phyloP scores from a whole-genome alignment of 331 rosid species.

The Spiraea crenata region DNA sequence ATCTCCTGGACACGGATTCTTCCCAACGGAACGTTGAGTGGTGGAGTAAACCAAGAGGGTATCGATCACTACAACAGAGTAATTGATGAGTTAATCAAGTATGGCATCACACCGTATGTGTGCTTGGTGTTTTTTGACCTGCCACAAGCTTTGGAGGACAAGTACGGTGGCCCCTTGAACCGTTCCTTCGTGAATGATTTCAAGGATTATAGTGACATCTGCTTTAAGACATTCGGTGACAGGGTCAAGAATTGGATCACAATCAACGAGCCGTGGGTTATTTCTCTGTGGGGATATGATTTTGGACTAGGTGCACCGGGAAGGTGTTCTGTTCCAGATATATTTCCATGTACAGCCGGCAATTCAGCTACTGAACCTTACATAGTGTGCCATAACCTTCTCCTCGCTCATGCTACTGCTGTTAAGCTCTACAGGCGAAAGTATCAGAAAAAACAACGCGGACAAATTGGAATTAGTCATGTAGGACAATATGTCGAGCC shows the following conservation, averaged over 20 bases:
- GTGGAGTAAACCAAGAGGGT: too few species aligned
- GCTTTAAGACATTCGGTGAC: too few species aligned
- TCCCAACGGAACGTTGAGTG: too few species aligned
- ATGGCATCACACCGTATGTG: too few species aligned
- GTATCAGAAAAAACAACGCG: constrained; percentile 9
- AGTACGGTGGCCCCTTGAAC: too few species aligned
- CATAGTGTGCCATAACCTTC: constrained; percentile 6
- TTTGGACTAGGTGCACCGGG: background rate
- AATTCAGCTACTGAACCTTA: constrained; percentile 18
- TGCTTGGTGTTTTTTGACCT: too few species aligned
- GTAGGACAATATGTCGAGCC: constrained; percentile 16
- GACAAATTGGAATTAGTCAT: constrained; percentile 11
- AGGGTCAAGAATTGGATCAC: constrained; percentile 22
- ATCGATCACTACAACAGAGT: too few species aligned
- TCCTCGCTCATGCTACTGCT: constrained; percentile 12
- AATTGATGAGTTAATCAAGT: too few species aligned
- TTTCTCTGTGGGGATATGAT: constrained; percentile 14
- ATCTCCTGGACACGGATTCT: too few species aligned
- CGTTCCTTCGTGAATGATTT: too few species aligned
- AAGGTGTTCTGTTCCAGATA: constrained; percentile 5
- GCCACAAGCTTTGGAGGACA: too few species aligned
- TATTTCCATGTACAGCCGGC: background rate
- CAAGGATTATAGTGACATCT: too few species aligned
- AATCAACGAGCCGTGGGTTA: constrained; percentile 17
- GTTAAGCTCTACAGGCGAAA: background rate